Evolutionary conservation across 352 stramenopile species (phyloP), one percentile per base, ranked within the genome.

Genomic region (Pythium aquatile): DNA sequence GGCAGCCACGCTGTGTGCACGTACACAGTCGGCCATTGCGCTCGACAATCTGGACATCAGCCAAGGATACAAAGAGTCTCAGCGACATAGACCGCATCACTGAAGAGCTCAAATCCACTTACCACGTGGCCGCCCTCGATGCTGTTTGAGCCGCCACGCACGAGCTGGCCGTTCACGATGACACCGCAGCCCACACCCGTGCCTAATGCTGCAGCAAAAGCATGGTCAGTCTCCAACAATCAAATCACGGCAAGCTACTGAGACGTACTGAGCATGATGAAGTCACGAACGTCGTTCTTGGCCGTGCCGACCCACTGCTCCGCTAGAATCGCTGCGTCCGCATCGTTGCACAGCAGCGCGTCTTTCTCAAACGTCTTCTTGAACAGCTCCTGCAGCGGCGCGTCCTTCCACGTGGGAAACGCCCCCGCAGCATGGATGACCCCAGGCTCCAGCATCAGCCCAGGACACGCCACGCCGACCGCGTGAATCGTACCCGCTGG

Each of bases 81-180:
- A 55, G 24, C 17, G 20, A 6, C 1, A 42, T 51, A 29, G 3
- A 2, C 13, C 29, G 24, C 7, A 13, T n/a, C 29, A 35, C 17
- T 26, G 9, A 49, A 3, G 28, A 48, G 9, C 7, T 26, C 17
- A 58, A 30, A 17, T 46, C 28, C 46, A 51, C 62, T 28, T 74
- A 93, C 82, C 56, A 93, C 85, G 61, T 95, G 86, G 2, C 86
- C 86, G 26, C 84, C 86, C 81, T 95, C 84, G 61, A 93, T 89
- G 5, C 74, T 74, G 67, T 83, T 85, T 16, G 68, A 81, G 17
- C 78, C 83, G 33, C 86, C 86, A 17, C 72, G 79, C n/a, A 95
- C 74, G 24, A 95, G 72, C 30, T 86, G 58, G 1, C 81, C 79
- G 66, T 91, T 79, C 29, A 72, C 73, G 42, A 94, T 77, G 33